Base-by-base conservation (phyloP, 495 filamentous ascomycete species). In the Immersiella caudata region DNA sequence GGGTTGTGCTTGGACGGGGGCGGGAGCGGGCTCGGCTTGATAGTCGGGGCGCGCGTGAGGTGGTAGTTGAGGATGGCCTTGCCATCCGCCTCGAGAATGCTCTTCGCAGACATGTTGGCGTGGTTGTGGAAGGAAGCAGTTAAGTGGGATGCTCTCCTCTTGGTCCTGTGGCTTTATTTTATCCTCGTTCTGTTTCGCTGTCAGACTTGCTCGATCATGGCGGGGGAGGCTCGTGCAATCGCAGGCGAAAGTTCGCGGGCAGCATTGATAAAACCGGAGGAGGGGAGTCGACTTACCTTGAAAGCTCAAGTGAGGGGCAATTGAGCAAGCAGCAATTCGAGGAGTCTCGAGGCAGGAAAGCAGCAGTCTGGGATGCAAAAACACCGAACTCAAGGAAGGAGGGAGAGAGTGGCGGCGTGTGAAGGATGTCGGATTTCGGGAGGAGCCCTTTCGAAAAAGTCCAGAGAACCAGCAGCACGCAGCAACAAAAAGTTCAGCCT, bases 31-130 rank as follows among this genome's bases (percentile, higher is more conserved):
- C 93, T 93, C 60, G 95, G 93, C 89, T 97, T 97, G 88, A 99
- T 97, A 77, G 97, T 90, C 65, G 94, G 90, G 67, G 95, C 93
- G 75, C 95, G 91, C 72, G 95, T 99, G 85, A 99, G 94, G 88
- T 99, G 95, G 86, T 97, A 99, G 90, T 97, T 97, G 86, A 99
- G 85, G 86, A 99, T 98, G 85, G 95, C 95, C 91, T 99, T 99
- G 88, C 95, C 95, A 84, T 99, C 95, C 86, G 96, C 95, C 84
- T 99, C 95, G 87, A 89, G 82, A 76, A 99, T 97, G 67, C 94
- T 90, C 83, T 99, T 99, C 81, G 95, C 96, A 79, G 95, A 96
- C 95, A 99, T 99, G 85, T 76, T 85, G 77, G 62, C 68, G n/a
- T n/a, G 65, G 71, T 73, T 71, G 9, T 67, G 68, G 60, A 52